Percentiles rank a stretch among this genome's conserved stretches.
These are phyloP conservation scores for Cetradonia linearis DNA, from an alignment of 495 filamentous ascomycete species.

Conservation along the genomic window DNA sequence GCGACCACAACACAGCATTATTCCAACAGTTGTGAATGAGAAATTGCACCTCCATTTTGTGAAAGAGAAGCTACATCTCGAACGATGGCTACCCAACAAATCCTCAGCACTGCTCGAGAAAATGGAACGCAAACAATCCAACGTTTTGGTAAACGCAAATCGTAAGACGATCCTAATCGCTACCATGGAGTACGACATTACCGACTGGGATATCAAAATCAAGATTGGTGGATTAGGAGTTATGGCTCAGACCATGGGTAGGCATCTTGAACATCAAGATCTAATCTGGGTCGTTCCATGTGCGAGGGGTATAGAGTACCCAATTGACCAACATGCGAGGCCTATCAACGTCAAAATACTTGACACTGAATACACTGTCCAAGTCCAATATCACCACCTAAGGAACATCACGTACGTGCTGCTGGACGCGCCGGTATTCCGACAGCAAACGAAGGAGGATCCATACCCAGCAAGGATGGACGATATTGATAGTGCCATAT, in stretches of 20 bases:
- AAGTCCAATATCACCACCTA: constrained; percentile 40
- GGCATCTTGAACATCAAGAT: constrained; percentile 40
- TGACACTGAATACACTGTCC: constrained; percentile 32
- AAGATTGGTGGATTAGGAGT: constrained; percentile 43
- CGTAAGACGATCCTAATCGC: constrained; percentile 36
- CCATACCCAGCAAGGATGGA: constrained; percentile 41
- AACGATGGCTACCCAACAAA: constrained; percentile 17
- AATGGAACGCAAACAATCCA: constrained; percentile 14
- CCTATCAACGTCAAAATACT: constrained; percentile 38
- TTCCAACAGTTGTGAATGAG: constrained; percentile 21
- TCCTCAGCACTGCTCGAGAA: constrained; percentile 16
- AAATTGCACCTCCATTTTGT: constrained; percentile 11
- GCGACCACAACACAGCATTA: constrained; percentile 20
- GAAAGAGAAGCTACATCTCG: constrained; percentile 11
- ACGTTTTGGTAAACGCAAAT: constrained; percentile 13
- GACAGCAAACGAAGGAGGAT: constrained; percentile 36
- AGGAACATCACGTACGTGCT: constrained; percentile 43
- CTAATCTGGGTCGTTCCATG: constrained; percentile 45
- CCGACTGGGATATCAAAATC: constrained; percentile 42
- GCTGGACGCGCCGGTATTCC: constrained; percentile 39
- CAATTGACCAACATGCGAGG: constrained; percentile 34
- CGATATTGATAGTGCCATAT: constrained; percentile 48
- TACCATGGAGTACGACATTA: constrained; percentile 44
- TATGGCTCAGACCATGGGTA: constrained; percentile 43
- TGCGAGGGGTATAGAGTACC: constrained; percentile 42